Evolutionary conservation across 1,284 basidiomycete genomes (phyloP).

Genomic region (Microbotryum intermedium): DNA sequence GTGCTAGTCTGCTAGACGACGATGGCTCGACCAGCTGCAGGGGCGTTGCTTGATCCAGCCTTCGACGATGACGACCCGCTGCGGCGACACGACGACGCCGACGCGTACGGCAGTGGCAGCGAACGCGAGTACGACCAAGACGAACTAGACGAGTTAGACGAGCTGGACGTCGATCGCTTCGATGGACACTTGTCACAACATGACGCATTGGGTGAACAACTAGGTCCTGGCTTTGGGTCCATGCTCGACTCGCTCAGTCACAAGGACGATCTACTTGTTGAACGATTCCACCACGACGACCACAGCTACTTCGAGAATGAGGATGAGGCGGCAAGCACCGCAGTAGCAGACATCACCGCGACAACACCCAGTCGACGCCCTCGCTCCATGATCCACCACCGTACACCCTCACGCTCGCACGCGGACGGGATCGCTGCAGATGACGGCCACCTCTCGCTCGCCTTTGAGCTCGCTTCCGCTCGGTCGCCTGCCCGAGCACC

Average conservation of each 20-base stretch:
- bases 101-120: background rate
- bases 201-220: too few species aligned
- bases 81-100: background rate
- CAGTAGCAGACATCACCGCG: background rate
- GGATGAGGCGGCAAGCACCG: background rate
- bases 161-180: background rate
- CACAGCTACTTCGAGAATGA: background rate
- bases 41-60: constrained; percentile 13
- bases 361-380: background rate
- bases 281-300: background rate
- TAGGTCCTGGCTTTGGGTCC: too few species aligned
- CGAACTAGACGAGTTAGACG: background rate
- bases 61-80: constrained; percentile 13
- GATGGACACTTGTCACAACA: background rate
- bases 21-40: constrained; percentile 1
- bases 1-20: constrained; percentile 1
- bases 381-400: too few species aligned
- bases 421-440: too few species aligned
- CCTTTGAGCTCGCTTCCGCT: constrained; percentile 20
- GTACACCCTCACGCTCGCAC: too few species aligned
- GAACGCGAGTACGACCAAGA: background rate
- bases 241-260: background rate
- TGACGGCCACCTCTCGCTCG: constrained; percentile 3
- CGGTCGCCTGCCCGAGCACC: background rate
- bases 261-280: background rate